Conservation (phyloP, 1,284 basidiomycete species). For the Erythrobasidium hasegawianum region DNA sequence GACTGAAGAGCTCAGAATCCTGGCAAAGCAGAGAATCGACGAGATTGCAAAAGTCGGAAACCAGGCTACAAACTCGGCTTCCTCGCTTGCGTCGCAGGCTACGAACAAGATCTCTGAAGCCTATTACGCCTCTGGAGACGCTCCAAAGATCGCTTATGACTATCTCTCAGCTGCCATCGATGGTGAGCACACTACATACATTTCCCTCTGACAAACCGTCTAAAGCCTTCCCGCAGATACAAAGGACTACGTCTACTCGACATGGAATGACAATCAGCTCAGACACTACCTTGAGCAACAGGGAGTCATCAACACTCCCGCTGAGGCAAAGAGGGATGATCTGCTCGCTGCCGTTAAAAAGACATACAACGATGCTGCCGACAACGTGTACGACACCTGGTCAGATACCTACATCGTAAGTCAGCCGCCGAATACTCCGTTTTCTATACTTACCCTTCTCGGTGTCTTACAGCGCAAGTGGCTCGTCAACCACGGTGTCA, state of each 20-base stretch:
- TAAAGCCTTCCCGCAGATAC: slow-evolving; percentile 51
- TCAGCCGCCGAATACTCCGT: background rate
- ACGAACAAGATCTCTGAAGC: slow-evolving; percentile 43
- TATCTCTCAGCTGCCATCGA: slow-evolving; percentile 60
- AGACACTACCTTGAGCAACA: slow-evolving; percentile 66
- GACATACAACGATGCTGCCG: slow-evolving; percentile 60
- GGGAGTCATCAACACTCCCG: slow-evolving; percentile 61
- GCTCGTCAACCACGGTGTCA: slow-evolving; percentile 71
- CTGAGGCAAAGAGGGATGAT: slow-evolving; percentile 39
- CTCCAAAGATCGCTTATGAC: slow-evolving; percentile 50
- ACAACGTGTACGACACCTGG: slow-evolving; percentile 77
- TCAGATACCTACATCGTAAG: slow-evolving; percentile 74
- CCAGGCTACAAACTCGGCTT: slow-evolving; percentile 5
- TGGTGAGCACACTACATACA: slow-evolving; percentile 18
- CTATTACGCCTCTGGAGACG: slow-evolving; percentile 45
- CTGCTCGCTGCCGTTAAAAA: slow-evolving; percentile 51
- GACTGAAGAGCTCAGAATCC: slow-evolving; percentile 69
- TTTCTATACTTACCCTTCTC: slow-evolving; percentile 2
- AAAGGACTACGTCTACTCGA: slow-evolving; percentile 80
- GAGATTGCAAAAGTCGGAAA: slow-evolving; percentile 18
- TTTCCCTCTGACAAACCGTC: background rate
- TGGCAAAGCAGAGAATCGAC: slow-evolving; percentile 64
- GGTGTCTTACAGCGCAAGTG: slow-evolving; percentile 61
- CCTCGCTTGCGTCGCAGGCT: slow-evolving; percentile 12
- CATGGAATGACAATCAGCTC: slow-evolving; percentile 71